Percentiles rank a stretch among this genome's conserved stretches.
Conservation (phyloP, 331 rosid species). For the Malus hybrid region DNA sequence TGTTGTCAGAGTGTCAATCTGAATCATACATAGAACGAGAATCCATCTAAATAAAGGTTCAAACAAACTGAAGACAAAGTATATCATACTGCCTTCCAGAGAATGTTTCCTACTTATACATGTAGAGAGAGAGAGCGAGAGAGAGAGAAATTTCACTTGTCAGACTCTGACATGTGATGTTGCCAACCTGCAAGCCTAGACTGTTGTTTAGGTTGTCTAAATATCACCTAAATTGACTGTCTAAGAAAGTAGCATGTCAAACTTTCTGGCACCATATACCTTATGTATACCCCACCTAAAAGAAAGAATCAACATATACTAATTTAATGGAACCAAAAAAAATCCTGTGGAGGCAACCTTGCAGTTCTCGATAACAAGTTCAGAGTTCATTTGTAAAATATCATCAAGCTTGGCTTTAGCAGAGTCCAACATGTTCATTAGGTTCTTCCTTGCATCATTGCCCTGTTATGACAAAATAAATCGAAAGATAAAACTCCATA, state of each 20-base stretch:
- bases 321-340: constrained; percentile 1
- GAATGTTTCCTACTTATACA: too few species aligned
- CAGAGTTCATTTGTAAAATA: constrained; percentile 42
- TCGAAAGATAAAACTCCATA: background rate
- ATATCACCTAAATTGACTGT: background rate
- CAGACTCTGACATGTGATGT: background rate
- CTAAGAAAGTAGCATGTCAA: background rate
- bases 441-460: constrained; percentile 36
- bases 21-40: background rate
- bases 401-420: constrained; percentile 66
- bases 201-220: background rate
- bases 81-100: too few species aligned
- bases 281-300: constrained; percentile 1
- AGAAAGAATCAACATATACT: background rate
- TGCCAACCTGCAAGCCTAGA: background rate
- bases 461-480: constrained; percentile 45
- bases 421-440: constrained; percentile 43
- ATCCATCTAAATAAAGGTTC: too few species aligned
- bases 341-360: constrained; percentile 42
- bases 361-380: constrained; percentile 39
- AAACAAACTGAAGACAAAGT: too few species aligned
- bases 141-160: background rate
- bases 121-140: background rate
- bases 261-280: background rate
- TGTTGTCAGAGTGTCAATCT: too few species aligned